phyloP scores from a whole-genome alignment of 192 early-diverging fungal genomes.

The Linnemannia zychae region DNA sequence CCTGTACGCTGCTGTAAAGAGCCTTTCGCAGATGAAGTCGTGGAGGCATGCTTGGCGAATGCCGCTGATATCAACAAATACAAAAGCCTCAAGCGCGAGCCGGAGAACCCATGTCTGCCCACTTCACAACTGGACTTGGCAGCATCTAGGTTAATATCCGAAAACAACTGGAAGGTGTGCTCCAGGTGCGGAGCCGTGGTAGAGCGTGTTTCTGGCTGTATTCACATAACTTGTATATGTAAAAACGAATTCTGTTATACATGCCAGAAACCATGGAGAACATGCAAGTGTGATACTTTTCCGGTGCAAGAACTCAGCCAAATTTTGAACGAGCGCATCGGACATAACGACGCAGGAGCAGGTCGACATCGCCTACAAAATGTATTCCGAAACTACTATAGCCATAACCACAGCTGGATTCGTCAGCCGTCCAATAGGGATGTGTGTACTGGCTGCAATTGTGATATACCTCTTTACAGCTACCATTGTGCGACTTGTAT shows the following conservation, averaged over 20 bases:
- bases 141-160: constrained; percentile 18
- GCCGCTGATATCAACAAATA: constrained; percentile 7
- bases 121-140: constrained; percentile 13
- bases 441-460: constrained; percentile 17
- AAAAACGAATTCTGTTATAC: constrained; percentile 35
- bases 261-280: constrained; percentile 22
- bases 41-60: constrained; percentile 2
- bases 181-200: constrained; percentile 27
- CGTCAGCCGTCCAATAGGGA: background rate
- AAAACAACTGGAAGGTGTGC: constrained; percentile 38
- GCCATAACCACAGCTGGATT: constrained; percentile 22
- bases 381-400: constrained; percentile 36
- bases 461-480: constrained; percentile 18
- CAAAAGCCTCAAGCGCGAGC: constrained; percentile 9
- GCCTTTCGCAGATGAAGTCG: background rate
- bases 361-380: constrained; percentile 35
- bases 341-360: constrained; percentile 12
- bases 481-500: constrained; percentile 15
- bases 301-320: constrained; percentile 13
- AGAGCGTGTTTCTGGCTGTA: constrained; percentile 11
- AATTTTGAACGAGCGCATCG: constrained; percentile 36
- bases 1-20: constrained; percentile 40
- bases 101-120: constrained; percentile 26
- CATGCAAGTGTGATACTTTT: constrained; percentile 29
- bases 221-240: constrained; percentile 33